Conservation (phyloP, 495 filamentous ascomycete genomes). For the Tuber melanosporum region DNA sequence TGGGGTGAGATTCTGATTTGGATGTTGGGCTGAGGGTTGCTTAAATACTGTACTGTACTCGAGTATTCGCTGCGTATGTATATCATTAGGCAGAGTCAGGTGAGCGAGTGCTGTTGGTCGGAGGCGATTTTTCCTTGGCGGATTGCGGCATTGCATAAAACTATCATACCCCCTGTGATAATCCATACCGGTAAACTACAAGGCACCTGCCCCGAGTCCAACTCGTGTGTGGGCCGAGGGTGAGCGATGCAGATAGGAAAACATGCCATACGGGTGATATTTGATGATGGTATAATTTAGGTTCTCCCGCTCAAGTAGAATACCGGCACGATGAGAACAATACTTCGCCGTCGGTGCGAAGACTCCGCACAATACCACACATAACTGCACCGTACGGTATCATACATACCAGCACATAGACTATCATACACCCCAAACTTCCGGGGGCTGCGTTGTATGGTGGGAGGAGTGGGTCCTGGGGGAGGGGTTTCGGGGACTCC, state of each 20-base stretch:
- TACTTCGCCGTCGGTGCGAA: background rate
- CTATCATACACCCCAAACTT: background rate
- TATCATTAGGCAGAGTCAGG: background rate
- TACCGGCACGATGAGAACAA: background rate
- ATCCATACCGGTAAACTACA: background rate
- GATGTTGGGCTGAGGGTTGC: background rate
- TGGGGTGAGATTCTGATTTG: background rate
- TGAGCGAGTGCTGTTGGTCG: background rate
- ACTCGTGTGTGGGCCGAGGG: no score
- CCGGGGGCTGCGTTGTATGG: background rate
- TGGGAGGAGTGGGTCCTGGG: background rate
- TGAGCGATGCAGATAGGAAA: no score
- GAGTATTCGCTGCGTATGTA: no score
- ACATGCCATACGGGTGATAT: background rate
- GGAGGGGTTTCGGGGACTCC: background rate
- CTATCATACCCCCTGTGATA: background rate
- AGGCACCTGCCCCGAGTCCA: background rate
- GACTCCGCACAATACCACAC: background rate
- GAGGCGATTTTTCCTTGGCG: background rate
- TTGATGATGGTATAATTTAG: background rate
- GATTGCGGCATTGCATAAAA: background rate
- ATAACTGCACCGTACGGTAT: background rate
- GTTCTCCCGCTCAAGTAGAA: background rate
- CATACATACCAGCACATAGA: no score
- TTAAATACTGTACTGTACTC: background rate